Base-by-base conservation (phyloP, 2,329 filamentous ascomycete species). In the Davidsoniella eucalypti region DNA sequence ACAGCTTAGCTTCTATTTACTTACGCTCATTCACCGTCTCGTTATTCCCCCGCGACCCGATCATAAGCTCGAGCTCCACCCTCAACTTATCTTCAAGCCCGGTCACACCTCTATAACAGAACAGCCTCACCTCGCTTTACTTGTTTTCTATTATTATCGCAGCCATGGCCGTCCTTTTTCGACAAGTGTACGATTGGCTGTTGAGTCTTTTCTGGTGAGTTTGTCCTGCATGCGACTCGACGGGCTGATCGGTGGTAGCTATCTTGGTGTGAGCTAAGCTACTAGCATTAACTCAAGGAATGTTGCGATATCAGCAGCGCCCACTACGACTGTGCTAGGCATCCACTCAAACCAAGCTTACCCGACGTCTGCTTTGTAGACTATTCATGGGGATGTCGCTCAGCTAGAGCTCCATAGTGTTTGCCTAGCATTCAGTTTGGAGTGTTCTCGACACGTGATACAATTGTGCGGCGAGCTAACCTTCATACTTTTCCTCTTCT, bases 101-200 rank as follows among this genome's bases (percentile, higher is more conserved):
- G 2, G 29, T 33, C 2, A 33, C 12, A 9, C 25, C 10, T 41
- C 16, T 25, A 47, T 41, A 50, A 47, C 48, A 50, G 49, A 23
- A 52, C 50, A 61, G 60, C 38, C 38, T 21, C 38, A 18, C 16
- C 5, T 38, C 36, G 8, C n/a, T 12, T 21, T 40, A 8, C 38
- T n/a, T 2, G 12, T 33, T 21, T 26, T 17, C n/a, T n/a, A 29
- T 12, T 33, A 23, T 39, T 33, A 33, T 25, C 58, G 57, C 56
- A 64, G 72, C 57, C 67, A 96, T 96, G 88, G 84, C 87, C 61
- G 84, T 86, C 59, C 71, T 98, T 65, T 94, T 98, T 68, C 84
- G 83, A 63, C 83, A 81, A 69, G 82, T 98, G 66, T 96, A 96
- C 73, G 92, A 96, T 78, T 96, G 90, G 90, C 74, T 96, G 65